Evolutionary conservation across 2,329 filamentous ascomycete species (phyloP), one percentile per base, ranked within the genome.

Genomic region (Triangularia setosa): DNA sequence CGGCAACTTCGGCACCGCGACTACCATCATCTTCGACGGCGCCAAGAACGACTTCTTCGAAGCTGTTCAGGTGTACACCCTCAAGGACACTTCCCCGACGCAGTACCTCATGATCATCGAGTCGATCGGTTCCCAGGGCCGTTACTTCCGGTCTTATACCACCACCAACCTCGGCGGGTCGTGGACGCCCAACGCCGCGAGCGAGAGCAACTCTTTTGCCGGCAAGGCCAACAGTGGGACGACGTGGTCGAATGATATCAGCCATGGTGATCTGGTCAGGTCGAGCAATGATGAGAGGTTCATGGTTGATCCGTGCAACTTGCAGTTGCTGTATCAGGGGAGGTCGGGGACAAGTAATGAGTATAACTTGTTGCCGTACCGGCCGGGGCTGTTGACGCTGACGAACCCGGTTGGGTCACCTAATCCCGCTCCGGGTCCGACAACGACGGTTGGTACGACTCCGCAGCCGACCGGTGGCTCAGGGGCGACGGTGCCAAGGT

Each of bases 71-170:
- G 87, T 90, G 54, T 90, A 90, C 76, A 87, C 80, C 1, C 70
- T 89, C 64, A 55, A 79, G 30, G 84, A 83, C 27, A 78, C 23
- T 6, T 52, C 35, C 8, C 27, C 82, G 69, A 79, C 78, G 67
- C 75, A 81, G 67, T 90, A 89, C 74, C 82, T 90, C 63, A 89
- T 90, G 84, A 81, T 90, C n/a, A 85, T 90, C 33, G 87, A 90
- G 74, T 79, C 84, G 0, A 83, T 84, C 53, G 87, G 87, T 0
- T 40, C 74, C 0, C 75, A 79, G 30, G 87, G 87, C 0, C 81
- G 87, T 1, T 90, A 84, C 75, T 89, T 90, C 82, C 85, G 87
- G 64, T 88, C 86, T 0, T 90, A 86, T 78, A 89, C 85, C 0
- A 83, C 87, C 14, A 80, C 76, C 53, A 83, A 78, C 69, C 79